Base-by-base conservation (phyloP, 768 basidiomycete species). In the Paxillus ammoniavirescens region DNA sequence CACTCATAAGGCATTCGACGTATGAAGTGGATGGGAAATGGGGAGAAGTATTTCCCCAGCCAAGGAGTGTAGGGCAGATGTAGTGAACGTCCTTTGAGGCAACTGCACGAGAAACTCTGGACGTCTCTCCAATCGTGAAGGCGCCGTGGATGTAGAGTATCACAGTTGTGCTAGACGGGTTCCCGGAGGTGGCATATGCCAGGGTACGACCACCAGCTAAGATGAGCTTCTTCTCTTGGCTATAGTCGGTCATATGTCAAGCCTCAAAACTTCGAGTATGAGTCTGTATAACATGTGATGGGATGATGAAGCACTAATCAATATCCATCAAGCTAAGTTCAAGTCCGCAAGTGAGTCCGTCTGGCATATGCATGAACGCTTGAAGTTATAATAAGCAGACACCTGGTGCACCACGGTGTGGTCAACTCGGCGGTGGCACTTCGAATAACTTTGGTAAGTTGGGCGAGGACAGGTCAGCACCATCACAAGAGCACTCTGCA, bases 101-200 rank as follows among this genome's bases (percentile, higher is more conserved):
- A 52, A 81, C 59, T 26, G 65, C 58, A 13, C 63, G 70, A 3
- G 75, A 71, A 8, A 70, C 59, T 1, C 54, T 57, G 33, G 70
- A 65, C 5, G 76, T 75, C 30, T 73, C 69, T 5, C 82, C 83
- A n/a, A 82, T 59, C 37, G 73, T 66, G 62, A 84, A 82, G 5
- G 70, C 70, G n/a, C 81, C 82, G 58, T 84, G 83, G 52, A 83
- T 74, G 65, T 75, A 82, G 47, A 85, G 70, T 42, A 83, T 65
- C 21, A 85, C 64, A 13, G 71, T 71, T 2, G 68, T 66, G 65
- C 81, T 83, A 26, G 75, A 73, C 1, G 74, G 65, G 55, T 82
- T 75, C 5, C 83, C 83, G 8, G 65, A 70, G 23, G 80, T 77
- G n/a, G 74, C 74, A 54, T 84, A 85, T 3, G 81, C 83, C 5